phyloP scores from a whole-genome alignment of 2,329 filamentous ascomycete genomes.

The Rutstroemia sp. region DNA sequence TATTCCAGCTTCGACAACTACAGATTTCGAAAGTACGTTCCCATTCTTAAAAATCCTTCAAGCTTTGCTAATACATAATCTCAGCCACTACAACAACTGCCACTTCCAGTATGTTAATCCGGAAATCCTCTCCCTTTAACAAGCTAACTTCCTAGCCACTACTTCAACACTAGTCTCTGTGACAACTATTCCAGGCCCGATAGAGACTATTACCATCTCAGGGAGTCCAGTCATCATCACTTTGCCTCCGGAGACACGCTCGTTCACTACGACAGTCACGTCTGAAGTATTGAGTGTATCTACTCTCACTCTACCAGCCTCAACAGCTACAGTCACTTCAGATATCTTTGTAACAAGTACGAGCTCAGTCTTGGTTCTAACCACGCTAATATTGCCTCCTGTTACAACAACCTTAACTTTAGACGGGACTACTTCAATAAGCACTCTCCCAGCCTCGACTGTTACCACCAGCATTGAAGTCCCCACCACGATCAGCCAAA shows the following conservation, averaged over 20 bases:
- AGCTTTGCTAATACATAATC: neutral
- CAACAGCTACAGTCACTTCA: neutral
- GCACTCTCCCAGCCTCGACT: slow-evolving; percentile 5
- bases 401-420: neutral
- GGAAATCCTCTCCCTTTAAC: neutral
- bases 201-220: neutral
- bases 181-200: neutral
- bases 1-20: neutral
- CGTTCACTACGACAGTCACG: neutral
- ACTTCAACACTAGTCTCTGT: neutral
- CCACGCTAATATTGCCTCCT: neutral
- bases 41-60: neutral
- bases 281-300: neutral
- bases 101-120: slow-evolving; percentile 7
- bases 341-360: neutral
- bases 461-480: neutral
- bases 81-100: neutral
- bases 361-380: neutral
- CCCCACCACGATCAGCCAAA: neutral
- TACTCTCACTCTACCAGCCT: neutral
- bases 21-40: slow-evolving; percentile 2
- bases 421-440: neutral
- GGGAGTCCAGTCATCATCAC: neutral
- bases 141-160: slow-evolving; percentile 5
- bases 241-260: neutral